Evolutionary conservation across 805 yeast species (phyloP), one percentile per base, ranked within the genome.

Genomic region (Lipomyces mesembrius): DNA sequence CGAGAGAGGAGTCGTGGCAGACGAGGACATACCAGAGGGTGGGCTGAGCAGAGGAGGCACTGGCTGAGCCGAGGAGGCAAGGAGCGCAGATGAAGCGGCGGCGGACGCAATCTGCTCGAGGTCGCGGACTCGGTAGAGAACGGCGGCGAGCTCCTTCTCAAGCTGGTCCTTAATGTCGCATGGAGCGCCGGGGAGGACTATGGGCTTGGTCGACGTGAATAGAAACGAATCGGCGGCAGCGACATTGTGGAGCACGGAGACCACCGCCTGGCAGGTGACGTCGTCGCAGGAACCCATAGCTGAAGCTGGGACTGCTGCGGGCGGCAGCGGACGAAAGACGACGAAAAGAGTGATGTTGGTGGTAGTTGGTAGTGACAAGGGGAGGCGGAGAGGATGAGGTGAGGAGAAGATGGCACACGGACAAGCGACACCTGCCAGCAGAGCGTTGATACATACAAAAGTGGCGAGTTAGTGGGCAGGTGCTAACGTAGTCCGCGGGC

Each of bases 91-190:
- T 20, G 61, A 39, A 29, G 64, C 27, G 43, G 61, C 34, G 46
- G 57, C 2, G 12, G 60, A 34, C 34, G 60, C 57, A 32, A 49
- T 37, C 12, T 61, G 55, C 27, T 59, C 64, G 17, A 68, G 69
- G 37, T 68, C 71, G 29, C 71, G 67, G 49, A 68, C 69, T 2
- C 69, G 69, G 56, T 68, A 68, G 22, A 68, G 58, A 12, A 68
- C 67, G 37, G 67, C 64, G 35, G 71, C 71, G 54, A 68, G 69
- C 57, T 65, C 71, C 58, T 63, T 68, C 37, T 68, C 71, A 9
- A 68, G 69, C 65, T 68, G 71, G 64, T 68, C 71, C 57, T 68
- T 68, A 57, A 68, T 62, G 58, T 68, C 70, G 65, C 71, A 68
- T 8, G 71, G 71, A 14, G 65, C 58, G 46, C 71, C 71, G 1